These are phyloP conservation scores for Halophytophthora polymorphica DNA, from an alignment of 352 stramenopile genomes.

Conservation along the genomic window DNA sequence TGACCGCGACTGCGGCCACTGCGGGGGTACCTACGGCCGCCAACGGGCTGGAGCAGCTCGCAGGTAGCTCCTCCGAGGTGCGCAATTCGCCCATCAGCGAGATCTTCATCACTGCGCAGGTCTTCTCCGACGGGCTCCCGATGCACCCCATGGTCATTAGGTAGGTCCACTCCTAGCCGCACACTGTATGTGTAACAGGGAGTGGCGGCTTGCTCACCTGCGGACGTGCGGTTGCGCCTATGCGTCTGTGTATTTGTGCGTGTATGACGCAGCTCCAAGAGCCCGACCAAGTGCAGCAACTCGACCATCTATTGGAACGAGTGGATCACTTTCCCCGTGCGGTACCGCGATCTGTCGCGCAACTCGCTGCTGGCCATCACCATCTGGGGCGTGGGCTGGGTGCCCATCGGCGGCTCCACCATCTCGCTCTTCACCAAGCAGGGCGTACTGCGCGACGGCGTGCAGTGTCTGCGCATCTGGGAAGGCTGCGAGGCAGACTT, in stretches of 20 bases:
- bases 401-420: slow-evolving; percentile 80
- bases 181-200: no score
- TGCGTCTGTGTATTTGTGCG: neutral
- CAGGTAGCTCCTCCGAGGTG: slow-evolving; percentile 62
- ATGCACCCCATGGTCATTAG: slow-evolving; percentile 84
- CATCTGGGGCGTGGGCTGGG: slow-evolving; percentile 81
- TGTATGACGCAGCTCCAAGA: slow-evolving; percentile 52
- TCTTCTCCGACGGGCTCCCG: slow-evolving; percentile 80
- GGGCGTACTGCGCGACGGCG: slow-evolving; percentile 80
- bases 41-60: slow-evolving; percentile 52
- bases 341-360: slow-evolving; percentile 83
- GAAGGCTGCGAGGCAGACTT: slow-evolving; percentile 66
- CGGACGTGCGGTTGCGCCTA: neutral
- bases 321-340: slow-evolving; percentile 84
- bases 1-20: neutral
- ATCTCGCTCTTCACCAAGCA: slow-evolving; percentile 88
- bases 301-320: slow-evolving; percentile 88
- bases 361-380: slow-evolving; percentile 83
- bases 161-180: slow-evolving; percentile 7
- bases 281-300: slow-evolving; percentile 82
- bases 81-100: slow-evolving; percentile 82
- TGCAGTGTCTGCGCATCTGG: slow-evolving; percentile 87
- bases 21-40: slow-evolving; percentile 26
- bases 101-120: slow-evolving; percentile 87
- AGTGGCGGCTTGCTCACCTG: slow-evolving; percentile 3